Evolutionary conservation across 495 filamentous ascomycete species (phyloP), one percentile per base, ranked within the genome.

Genomic region (Neurospora africana): DNA sequence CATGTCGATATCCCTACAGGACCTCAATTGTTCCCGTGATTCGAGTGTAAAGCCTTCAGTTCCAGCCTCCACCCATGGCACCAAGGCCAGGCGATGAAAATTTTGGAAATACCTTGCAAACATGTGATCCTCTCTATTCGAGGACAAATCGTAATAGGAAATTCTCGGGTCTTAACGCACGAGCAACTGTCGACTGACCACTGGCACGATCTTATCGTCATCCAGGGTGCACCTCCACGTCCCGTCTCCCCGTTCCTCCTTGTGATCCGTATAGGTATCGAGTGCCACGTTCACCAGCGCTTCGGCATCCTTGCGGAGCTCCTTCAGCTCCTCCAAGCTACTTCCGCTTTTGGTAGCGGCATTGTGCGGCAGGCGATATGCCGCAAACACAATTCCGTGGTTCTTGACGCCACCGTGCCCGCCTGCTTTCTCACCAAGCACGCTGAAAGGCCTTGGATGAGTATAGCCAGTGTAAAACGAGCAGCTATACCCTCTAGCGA

Each of bases 321-420:
- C 68, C 38, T 72, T 72, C 3, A 83, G 74, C 73, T 81, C 78
- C 1, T 71, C 40, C 35, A 70, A 5, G 65, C 69, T 37, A 68
- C 71, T 77, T 65, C 47, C 40, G 27, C 71, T 35, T 40, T 40
- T 67, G 30, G 27, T 23, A n/a, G 30, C 19, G 68, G 39, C 23
- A 71, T 37, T 33, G 15, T 69, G 70, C 37, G 79, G 76, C 30
- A 78, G 76, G 5, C 79, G 73, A 69, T 82, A 83, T 1, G 82
- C 83, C 0, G 81, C 80, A 65, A 84, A 84, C 4, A 84, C 77
- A 38, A 84, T 78, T 27, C 83, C 83, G 53, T 81, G 79, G 71
- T 83, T 79, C 47, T 73, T 71, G 61, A 27, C 10, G n/a, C 27
- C 33, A 9, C 36, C 23, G 17, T 35, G 71, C 15, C 23, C 39